A percentile compares a stretch with the other conserved stretches of the same genome.
Conservation (phyloP, 495 filamentous ascomycete genomes). For the Aspergillus sparsus region DNA sequence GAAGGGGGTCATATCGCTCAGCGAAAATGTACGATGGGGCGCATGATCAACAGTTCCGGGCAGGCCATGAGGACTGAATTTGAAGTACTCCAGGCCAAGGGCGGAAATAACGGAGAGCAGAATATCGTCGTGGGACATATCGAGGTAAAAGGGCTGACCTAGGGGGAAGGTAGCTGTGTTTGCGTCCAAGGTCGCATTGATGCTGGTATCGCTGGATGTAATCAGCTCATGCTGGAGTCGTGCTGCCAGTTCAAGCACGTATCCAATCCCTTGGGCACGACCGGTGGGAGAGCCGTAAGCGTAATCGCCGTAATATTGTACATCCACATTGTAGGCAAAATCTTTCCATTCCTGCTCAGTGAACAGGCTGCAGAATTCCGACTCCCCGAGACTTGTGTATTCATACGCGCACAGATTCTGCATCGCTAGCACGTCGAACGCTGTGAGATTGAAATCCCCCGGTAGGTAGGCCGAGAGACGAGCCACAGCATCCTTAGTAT, state of each 20-base stretch:
- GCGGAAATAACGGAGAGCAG: constrained; percentile 49
- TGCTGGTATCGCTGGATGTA: constrained; percentile 52
- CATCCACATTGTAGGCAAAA: constrained; percentile 58
- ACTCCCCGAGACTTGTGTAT: constrained; percentile 29
- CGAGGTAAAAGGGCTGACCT: constrained; percentile 51
- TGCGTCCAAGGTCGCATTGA: constrained; percentile 58
- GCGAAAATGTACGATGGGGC: constrained; percentile 28
- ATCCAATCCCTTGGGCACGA: constrained; percentile 64
- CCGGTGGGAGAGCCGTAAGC: constrained; percentile 62
- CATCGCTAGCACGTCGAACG: constrained; percentile 55
- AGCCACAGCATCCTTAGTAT: constrained; percentile 27
- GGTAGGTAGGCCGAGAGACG: constrained; percentile 34
- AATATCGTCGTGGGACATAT: constrained; percentile 45
- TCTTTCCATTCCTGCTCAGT: constrained; percentile 58
- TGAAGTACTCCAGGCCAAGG: constrained; percentile 52
- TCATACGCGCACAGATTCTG: constrained; percentile 48
- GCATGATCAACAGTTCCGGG: constrained; percentile 51
- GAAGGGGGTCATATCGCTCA: constrained; percentile 56
- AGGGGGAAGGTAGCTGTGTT: constrained; percentile 49
- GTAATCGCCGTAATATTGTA: constrained; percentile 59
- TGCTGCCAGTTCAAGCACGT: constrained; percentile 62
- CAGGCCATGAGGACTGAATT: constrained; percentile 48
- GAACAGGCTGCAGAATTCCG: constrained; percentile 55
- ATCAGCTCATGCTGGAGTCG: constrained; percentile 55
- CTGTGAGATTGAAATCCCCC: constrained; percentile 49